Evolutionary conservation across 2,329 filamentous ascomycete genomes (phyloP), one percentile per base, ranked within the genome.

Genomic region (Curvularia verruculosa): DNA sequence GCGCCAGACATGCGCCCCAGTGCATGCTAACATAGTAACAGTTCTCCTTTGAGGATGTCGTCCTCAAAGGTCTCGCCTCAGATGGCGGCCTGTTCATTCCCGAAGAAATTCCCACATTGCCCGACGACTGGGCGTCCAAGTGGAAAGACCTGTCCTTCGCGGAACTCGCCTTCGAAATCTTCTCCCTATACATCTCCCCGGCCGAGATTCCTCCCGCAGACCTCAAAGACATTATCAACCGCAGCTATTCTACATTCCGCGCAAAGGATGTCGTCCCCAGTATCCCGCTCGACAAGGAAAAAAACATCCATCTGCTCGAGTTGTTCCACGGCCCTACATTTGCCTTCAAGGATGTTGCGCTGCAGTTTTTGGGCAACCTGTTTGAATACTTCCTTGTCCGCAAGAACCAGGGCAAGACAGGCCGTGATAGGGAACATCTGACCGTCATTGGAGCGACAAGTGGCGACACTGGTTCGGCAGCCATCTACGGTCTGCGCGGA

Each of bases 261-360:
- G 83, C 86, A 31, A 79, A 87, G 40, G 87, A 96, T 52, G 87
- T 91, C 40, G 92, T 91, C 0, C 95, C 95, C 0, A 79, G 95
- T 24, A 84, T 91, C 41, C 86, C 89, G n/a, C 82, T 97, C 51
- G 85, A 94, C 71, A 81, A 85, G 68, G 76, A 82, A 59, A 82
- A 85, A 65, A 89, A 94, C 74, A 82, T 97, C 40, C 87, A 96
- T 74, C 82, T 97, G 54, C 85, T 99, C 31, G 95, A 99, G 78
- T 85, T 99, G 41, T 99, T 98, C 83, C 94, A 98, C 75, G 95
- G 95, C 1, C 95, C 93, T 5, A 98, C 89, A 0, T 97, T 92
- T 75, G 90, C 94, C 2, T 98, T 98, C 82, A 77, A 98, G 79
- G 94, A 98, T 77, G 90, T 93, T 49, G 93, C 93, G 15, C 82